These are phyloP conservation scores for Blakeslea trispora DNA, from an alignment of 371 early-diverging fungal genomes.

Conservation along the genomic window DNA sequence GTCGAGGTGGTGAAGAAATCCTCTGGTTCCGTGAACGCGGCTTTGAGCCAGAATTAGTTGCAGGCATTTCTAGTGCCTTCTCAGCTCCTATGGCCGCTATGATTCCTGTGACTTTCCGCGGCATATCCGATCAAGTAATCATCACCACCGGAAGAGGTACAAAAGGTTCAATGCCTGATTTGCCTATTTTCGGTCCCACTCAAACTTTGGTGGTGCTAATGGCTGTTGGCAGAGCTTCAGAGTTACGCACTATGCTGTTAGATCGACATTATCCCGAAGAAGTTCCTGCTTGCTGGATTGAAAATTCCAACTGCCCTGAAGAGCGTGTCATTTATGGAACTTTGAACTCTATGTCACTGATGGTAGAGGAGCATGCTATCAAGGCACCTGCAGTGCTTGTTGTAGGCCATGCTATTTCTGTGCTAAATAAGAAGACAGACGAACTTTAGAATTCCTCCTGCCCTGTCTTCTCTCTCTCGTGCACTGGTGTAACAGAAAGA, in stretches of 20 bases:
- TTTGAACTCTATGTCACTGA: constrained; percentile 48
- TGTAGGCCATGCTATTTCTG: constrained; percentile 48
- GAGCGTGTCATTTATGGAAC: constrained; percentile 65
- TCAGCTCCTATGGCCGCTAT: constrained; percentile 72
- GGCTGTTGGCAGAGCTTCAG: constrained; percentile 75
- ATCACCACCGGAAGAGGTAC: constrained; percentile 78
- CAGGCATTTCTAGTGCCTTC: constrained; percentile 81
- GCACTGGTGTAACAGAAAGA: neutral
- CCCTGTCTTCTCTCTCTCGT: neutral
- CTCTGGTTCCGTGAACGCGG: constrained; percentile 71
- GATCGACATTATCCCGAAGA: constrained; percentile 60
- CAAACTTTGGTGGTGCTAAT: constrained; percentile 83
- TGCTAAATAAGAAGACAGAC: constrained; percentile 13
- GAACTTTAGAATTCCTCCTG: neutral
- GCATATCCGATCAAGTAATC: constrained; percentile 78
- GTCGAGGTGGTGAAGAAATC: constrained; percentile 91
- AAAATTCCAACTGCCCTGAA: constrained; percentile 66
- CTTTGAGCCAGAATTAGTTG: constrained; percentile 70
- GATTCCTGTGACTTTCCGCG: constrained; percentile 82
- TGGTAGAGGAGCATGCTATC: constrained; percentile 55
- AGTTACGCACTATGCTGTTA: constrained; percentile 57
- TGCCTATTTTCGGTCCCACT: constrained; percentile 64
- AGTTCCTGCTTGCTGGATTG: constrained; percentile 68
- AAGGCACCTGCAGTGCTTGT: constrained; percentile 73
- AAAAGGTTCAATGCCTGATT: constrained; percentile 73